Evolutionary conservation across 108 stramenopile genomes (phyloP).

Genomic region (Nitzschia sp.): DNA sequence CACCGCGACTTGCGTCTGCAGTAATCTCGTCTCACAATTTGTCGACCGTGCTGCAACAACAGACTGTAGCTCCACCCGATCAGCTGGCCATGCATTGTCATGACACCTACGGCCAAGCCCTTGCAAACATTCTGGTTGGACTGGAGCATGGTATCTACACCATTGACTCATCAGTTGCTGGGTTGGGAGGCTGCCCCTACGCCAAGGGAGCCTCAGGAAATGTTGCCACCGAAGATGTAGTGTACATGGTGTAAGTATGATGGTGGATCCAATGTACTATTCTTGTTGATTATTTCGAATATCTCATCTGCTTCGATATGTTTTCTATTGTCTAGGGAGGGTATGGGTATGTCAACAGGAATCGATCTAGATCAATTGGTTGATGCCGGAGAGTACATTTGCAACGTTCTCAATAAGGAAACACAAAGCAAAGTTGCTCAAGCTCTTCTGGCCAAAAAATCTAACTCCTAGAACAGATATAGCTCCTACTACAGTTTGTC

Average conservation of each 20-base stretch:
- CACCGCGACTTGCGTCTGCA: background rate
- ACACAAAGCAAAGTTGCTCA: slow-evolving; percentile 40
- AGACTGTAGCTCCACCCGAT: slow-evolving; percentile 17
- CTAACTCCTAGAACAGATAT: too few relatives aligned
- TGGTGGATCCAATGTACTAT: too few relatives aligned
- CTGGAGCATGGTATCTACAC: slow-evolving; percentile 63
- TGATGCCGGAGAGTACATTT: slow-evolving; percentile 49
- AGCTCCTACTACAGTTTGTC: too few relatives aligned
- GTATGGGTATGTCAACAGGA: slow-evolving; percentile 80
- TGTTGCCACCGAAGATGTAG: slow-evolving; percentile 91
- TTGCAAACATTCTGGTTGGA: slow-evolving; percentile 79
- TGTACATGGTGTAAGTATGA: slow-evolving; percentile 78
- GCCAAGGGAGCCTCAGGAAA: slow-evolving; percentile 87
- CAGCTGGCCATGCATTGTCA: slow-evolving; percentile 88
- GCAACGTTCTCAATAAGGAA: slow-evolving; percentile 28
- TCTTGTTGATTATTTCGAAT: background rate
- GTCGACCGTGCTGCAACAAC: background rate
- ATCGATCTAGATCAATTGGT: slow-evolving; percentile 49
- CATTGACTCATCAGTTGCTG: slow-evolving; percentile 83
- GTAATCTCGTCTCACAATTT: background rate
- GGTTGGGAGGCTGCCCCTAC: slow-evolving; percentile 86
- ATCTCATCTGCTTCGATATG: background rate
- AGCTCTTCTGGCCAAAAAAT: slow-evolving; percentile 15
- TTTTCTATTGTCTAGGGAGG: slow-evolving; percentile 30
- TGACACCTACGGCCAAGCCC: slow-evolving; percentile 87